phyloP scores from a whole-genome alignment of 208 protist genomes.

The Leishmania major region DNA sequence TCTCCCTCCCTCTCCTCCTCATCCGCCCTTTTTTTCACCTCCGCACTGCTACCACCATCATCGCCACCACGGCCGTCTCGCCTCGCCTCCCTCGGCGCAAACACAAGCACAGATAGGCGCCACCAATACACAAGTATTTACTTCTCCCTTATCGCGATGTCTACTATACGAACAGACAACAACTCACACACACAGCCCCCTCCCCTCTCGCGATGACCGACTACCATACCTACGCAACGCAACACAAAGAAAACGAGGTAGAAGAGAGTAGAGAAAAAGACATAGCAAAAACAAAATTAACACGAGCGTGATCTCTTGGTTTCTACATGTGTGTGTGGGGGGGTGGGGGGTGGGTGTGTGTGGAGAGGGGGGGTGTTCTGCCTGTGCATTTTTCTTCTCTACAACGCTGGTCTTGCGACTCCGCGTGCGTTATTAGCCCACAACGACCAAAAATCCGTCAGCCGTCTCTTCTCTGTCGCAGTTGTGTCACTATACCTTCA shows the following conservation, averaged over 20 bases:
- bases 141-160: conserved; percentile 8
- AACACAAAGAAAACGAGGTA: not conserved
- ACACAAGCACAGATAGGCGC: not conserved
- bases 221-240: not conserved
- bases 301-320: not conserved
- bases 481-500: not conserved
- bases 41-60: not conserved
- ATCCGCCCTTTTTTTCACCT: not conserved
- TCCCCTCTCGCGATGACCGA: not conserved
- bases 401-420: not conserved
- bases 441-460: not conserved
- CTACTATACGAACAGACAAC: conserved; percentile 9
- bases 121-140: not conserved
- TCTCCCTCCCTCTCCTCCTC: not conserved
- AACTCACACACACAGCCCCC: not conserved
- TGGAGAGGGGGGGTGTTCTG: too few species aligned
- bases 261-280: not conserved
- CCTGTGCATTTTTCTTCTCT: not conserved
- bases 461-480: not conserved
- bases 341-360: not conserved
- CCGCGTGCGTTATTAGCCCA: not conserved
- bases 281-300: not conserved
- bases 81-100: not conserved
- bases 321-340: not conserved
- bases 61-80: not conserved